Evolutionary conservation across 768 basidiomycete species (phyloP), one percentile per base, ranked within the genome.

Genomic region (Leccinum subtestaceum): DNA sequence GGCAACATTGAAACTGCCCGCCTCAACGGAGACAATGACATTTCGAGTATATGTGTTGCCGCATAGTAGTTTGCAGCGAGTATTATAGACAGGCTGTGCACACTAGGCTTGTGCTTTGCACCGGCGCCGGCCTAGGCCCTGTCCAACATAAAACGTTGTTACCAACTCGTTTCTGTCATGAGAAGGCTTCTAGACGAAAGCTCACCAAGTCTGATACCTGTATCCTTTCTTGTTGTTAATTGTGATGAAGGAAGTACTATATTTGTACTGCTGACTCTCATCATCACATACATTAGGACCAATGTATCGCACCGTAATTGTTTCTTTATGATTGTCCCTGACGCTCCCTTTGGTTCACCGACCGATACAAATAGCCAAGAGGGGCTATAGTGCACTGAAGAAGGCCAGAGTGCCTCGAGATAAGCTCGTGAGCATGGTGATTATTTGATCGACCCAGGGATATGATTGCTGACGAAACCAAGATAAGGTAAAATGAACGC

Each of bases 211-310:
- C 53, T 46, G 45, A 53, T 58, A 60, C 31, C 61, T 58, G 57
- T 64, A 69, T 67, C 70, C 68, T 58, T 72, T 70, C 65, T 63
- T 31, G 68, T 63, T 63, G 60, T 65, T 70, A 70, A 72, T 74
- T 71, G 65, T 65, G 66, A 74, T 69, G 64, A 40, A 56, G 54
- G 61, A 45, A 55, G 54, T 61, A 51, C 68, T 55, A 72, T 53
- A 74, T 72, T 72, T 70, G 62, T 74, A 52, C 32, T 59, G 50
- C 48, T 59, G 45, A 43, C 55, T 70, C 64, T 70, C 67, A 68
- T 62, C 63, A 45, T 21, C 43, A 54, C 43, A 55, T 55, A 48
- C 55, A 49, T 45, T 58, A 47, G 32, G 52, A 65, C 60, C 43
- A 55, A 21, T 66, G 62, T 58, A 61, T 60, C 29, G 32, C 55